Evolutionary conservation across 176 grass and related monocot species (phyloP).

Genomic region (Cenchrus fungigraminus): DNA sequence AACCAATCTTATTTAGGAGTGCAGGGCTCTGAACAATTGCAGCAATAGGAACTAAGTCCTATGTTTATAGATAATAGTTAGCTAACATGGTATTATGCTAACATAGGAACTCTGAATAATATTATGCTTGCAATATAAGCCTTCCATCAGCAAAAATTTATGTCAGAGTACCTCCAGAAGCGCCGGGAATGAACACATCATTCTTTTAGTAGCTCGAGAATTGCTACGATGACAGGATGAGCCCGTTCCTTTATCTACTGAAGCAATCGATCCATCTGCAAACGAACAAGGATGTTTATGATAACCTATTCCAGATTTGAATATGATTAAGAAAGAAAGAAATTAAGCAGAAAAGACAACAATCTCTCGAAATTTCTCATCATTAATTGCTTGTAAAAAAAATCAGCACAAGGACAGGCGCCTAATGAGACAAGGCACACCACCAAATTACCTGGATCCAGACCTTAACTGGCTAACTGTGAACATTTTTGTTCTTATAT

Average conservation of each 20-base stretch:
- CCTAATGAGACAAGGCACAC: too few species aligned
- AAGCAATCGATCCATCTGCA: background rate
- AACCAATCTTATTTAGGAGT: background rate
- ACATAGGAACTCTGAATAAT: background rate
- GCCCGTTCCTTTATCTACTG: background rate
- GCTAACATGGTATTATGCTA: background rate
- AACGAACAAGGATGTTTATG: background rate
- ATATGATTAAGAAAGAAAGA: background rate
- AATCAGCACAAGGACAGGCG: too few species aligned
- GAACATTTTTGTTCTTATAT: background rate
- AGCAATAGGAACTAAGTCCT: background rate
- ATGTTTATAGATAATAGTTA: background rate
- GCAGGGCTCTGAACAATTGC: background rate
- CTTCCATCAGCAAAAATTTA: background rate
- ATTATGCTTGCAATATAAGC: conserved; percentile 6
- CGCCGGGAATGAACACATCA: background rate
- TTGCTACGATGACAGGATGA: background rate
- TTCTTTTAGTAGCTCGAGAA: background rate
- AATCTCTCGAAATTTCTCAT: background rate
- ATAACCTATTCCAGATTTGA: background rate
- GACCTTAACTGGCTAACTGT: background rate
- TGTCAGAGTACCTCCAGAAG: conserved; percentile 12
- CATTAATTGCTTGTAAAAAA: background rate
- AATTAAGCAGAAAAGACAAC: too few species aligned
- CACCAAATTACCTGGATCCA: too few species aligned